A percentile compares a stretch with the other conserved stretches of the same genome.
Conservation (phyloP, 1,139 yeast species). For the Diutina scorzettiae region DNA sequence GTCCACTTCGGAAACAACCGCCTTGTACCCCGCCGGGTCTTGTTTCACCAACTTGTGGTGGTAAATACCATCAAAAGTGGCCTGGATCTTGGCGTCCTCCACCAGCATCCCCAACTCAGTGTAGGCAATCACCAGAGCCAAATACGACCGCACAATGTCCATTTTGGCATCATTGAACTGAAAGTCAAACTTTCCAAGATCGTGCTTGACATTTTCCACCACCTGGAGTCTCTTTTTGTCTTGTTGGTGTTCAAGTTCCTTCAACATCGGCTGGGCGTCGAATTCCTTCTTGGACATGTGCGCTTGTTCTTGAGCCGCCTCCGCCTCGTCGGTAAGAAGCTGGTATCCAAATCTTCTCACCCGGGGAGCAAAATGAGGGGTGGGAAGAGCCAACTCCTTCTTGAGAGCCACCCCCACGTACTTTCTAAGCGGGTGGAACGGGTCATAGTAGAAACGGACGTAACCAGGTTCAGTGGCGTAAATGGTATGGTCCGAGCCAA, state of each 20-base stretch:
- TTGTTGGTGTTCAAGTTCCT: neutral
- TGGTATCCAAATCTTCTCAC: constrained; percentile 74
- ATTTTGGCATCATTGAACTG: constrained; percentile 5
- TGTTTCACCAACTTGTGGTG: constrained; percentile 25
- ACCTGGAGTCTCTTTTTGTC: neutral
- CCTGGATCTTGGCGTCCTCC: constrained; percentile 49
- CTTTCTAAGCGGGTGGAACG: constrained; percentile 91
- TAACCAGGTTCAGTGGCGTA: constrained; percentile 88
- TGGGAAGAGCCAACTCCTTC: constrained; percentile 57
- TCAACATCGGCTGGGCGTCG: constrained; percentile 2
- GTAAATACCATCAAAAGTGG: constrained; percentile 39
- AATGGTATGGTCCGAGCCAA: constrained; percentile 90
- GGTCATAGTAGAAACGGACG: constrained; percentile 84
- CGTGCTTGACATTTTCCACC: neutral
- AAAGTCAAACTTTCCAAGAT: constrained; percentile 8
- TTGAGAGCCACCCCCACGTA: constrained; percentile 80
- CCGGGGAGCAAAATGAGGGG: constrained; percentile 82
- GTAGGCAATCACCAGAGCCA: constrained; percentile 30
- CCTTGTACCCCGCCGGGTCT: neutral
- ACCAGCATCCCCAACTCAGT: constrained; percentile 20
- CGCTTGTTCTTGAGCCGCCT: constrained; percentile 44
- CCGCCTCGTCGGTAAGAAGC: constrained; percentile 35
- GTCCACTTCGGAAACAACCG: neutral
- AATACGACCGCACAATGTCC: constrained; percentile 15
- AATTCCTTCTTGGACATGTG: constrained; percentile 19